Evolutionary conservation across 169 alveolate species (phyloP), one percentile per base, ranked within the genome.

Genomic region (Eimeria acervulina): DNA sequence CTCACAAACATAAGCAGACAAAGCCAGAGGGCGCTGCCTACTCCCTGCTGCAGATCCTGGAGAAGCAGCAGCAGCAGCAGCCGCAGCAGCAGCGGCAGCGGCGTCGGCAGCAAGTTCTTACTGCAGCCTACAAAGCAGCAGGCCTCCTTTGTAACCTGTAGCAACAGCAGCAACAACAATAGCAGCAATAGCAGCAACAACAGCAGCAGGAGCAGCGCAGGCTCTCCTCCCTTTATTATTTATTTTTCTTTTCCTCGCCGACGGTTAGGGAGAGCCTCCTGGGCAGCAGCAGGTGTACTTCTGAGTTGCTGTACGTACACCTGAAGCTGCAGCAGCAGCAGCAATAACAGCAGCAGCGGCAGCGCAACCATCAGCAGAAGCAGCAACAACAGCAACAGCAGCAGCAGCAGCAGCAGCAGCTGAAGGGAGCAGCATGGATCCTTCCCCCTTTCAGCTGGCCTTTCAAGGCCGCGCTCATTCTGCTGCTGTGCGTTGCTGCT

Each of bases 401-500:
- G 87, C 87, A 81, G 23, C 90, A 21, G 90, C 90, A 81, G 66
- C 70, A 81, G 70, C 90, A 26, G n/a, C 90, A 26, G 90, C 70
- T 33, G 70, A 44, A 42, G 23, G 70, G 15, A 36, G 90, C 44
- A 81, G 90, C 72, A 81, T 81, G 90, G 66, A 47, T 36, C 3
- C 40, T 61, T 36, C 90, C 26, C 26, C 90, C 90, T 61, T 81
- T 19, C 90, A 81, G 38, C 90, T 81, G 90, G 90, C 90, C 90
- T 81, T 81, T 81, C 61, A 42, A 51, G 90, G 90, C 90, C 90
- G 42, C 23, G 66, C 72, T 1, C 90, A 81, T 36, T n/a, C 51
- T 36, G 90, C 90, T 81, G 90, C 90, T 33, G 90, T 81, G 38
- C 90, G 90, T 40, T 81, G 90, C 47, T 81, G 90, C 90, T 81